A percentile compares a stretch with the other conserved stretches of the same genome.
phyloP scores from a whole-genome alignment of 257 asterid genomes.

The Nicotiana attenuata region DNA sequence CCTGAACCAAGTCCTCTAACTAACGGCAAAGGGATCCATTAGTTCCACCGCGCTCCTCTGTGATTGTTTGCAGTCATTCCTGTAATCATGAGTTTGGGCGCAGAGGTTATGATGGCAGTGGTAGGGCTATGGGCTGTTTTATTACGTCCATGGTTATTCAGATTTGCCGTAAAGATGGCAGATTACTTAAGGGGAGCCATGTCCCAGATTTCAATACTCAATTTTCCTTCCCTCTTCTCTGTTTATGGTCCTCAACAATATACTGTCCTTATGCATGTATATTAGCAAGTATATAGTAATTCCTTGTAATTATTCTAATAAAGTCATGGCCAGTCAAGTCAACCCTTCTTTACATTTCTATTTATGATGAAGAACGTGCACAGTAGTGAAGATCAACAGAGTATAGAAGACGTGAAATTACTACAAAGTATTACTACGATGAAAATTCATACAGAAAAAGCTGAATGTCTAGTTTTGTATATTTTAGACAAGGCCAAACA shows the following conservation, averaged over 20 bases:
- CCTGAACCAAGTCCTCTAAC: too few species aligned
- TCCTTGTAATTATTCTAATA: not conserved
- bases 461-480: too few species aligned
- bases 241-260: not conserved
- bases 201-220: not conserved
- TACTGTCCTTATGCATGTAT: not conserved
- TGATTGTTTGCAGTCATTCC: not conserved
- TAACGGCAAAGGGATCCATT: too few species aligned
- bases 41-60: too few species aligned
- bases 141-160: not conserved
- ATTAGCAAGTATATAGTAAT: not conserved
- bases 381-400: too few species aligned
- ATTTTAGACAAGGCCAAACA: too few species aligned
- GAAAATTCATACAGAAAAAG: too few species aligned
- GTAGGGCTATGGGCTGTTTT: not conserved
- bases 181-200: not conserved
- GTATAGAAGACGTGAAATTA: too few species aligned
- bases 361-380: not conserved
- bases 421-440: too few species aligned
- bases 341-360: not conserved
- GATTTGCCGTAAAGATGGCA: not conserved
- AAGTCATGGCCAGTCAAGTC: not conserved
- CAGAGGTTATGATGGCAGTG: not conserved
- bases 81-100: not conserved
- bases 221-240: not conserved